Percentiles rank a stretch among this genome's conserved stretches.
Evolutionary conservation across 805 yeast genomes (phyloP).

Genomic region (Candida tibetensis): DNA sequence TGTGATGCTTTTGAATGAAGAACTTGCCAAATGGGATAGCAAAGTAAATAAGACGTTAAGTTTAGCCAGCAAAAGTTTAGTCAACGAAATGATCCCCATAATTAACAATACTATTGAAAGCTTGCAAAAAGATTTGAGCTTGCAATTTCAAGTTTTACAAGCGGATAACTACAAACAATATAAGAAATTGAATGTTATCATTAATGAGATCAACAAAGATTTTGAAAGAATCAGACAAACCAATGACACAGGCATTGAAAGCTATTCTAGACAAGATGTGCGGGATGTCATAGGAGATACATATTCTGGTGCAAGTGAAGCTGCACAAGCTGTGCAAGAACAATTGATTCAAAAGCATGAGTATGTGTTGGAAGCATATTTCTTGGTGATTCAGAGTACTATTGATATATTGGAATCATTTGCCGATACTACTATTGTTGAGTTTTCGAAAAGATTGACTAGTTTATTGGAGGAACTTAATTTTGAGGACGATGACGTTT

Average conservation of each 20-base stretch:
- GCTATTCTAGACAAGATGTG: constrained; percentile 33
- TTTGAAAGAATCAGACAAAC: constrained; percentile 25
- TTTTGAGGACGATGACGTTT: constrained; percentile 15
- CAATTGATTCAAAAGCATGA: constrained; percentile 26
- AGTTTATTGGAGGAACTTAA: constrained; percentile 49
- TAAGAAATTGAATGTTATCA: constrained; percentile 28
- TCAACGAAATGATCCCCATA: constrained; percentile 28
- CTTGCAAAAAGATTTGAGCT: constrained; percentile 24
- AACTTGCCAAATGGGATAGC: constrained; percentile 30
- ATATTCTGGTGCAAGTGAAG: constrained; percentile 21
- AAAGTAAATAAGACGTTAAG: constrained; percentile 34
- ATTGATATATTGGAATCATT: constrained; percentile 72
- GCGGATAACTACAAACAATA: constrained; percentile 27
- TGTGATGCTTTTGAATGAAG: constrained; percentile 20
- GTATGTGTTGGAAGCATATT: constrained; percentile 27
- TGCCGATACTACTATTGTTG: constrained; percentile 63
- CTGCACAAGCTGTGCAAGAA: constrained; percentile 21
- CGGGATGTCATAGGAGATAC: constrained; percentile 31
- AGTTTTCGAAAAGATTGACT: constrained; percentile 60
- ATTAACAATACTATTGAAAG: constrained; percentile 22
- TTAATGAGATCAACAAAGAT: constrained; percentile 32
- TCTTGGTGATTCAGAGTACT: constrained; percentile 36
- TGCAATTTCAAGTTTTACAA: constrained; percentile 28
- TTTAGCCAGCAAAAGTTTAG: constrained; percentile 32
- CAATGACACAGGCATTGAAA: constrained; percentile 12